These are phyloP conservation scores for Staphylotrichum tortipilum DNA, from an alignment of 495 filamentous ascomycete species.

Conservation along the genomic window DNA sequence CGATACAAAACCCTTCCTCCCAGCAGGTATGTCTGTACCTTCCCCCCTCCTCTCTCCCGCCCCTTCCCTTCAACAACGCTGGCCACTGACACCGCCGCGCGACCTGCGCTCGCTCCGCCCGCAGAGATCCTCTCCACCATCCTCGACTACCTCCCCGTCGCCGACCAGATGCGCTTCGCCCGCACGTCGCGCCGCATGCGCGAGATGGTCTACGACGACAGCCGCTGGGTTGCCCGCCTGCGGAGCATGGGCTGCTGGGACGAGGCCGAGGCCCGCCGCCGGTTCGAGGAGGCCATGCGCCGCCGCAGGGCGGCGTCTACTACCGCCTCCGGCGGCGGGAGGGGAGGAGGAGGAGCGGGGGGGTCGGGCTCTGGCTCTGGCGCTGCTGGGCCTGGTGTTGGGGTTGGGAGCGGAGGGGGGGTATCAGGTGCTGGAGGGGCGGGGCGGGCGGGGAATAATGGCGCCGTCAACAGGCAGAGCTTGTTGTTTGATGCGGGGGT, in stretches of 20 bases:
- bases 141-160: constrained; percentile 76
- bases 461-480: constrained; percentile 34
- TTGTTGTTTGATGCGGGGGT: constrained; percentile 60
- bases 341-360: constrained; percentile 1
- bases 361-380: constrained; percentile 17
- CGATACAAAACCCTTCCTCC: constrained; percentile 63
- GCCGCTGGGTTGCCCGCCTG: constrained; percentile 80
- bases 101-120: no score
- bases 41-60: not conserved
- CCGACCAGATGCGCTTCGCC: constrained; percentile 80
- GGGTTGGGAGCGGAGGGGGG: constrained; percentile 11
- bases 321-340: constrained; percentile 15
- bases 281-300: constrained; percentile 66
- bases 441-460: not conserved
- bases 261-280: constrained; percentile 71
- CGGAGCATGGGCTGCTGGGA: constrained; percentile 88
- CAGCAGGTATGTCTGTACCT: constrained; percentile 53
- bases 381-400: constrained; percentile 8
- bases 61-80: no score
- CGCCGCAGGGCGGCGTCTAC: constrained; percentile 47
- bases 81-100: no score
- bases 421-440: not conserved
- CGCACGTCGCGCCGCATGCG: constrained; percentile 78
- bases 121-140: constrained; percentile 82
- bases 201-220: constrained; percentile 99